These are phyloP conservation scores for Hanseniaspora singularis DNA, from an alignment of 805 yeast species.

Conservation along the genomic window DNA sequence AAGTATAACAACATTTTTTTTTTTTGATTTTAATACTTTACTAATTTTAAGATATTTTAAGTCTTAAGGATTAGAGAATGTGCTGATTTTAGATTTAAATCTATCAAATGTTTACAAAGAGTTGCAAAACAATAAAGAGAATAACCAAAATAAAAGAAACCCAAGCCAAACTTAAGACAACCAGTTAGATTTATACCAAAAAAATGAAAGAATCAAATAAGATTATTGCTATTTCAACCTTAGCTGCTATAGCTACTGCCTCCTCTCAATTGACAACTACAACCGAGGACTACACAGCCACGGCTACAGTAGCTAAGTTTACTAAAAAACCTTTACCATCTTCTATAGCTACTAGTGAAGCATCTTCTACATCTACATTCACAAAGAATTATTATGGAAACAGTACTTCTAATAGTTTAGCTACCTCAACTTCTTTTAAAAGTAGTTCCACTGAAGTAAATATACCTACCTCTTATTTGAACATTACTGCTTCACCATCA, in stretches of 20 bases:
- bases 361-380: too few species aligned
- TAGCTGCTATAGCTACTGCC: constrained; percentile 16
- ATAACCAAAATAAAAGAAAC: too few species aligned
- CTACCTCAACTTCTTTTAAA: background rate
- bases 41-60: too few species aligned
- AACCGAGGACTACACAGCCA: constrained; percentile 20
- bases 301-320: constrained; percentile 17
- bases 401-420: background rate
- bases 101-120: too few species aligned
- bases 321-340: constrained; percentile 16
- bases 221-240: constrained; percentile 3
- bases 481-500: background rate
- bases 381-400: constrained; percentile 12
- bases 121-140: too few species aligned
- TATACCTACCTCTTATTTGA: background rate
- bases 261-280: constrained; percentile 19
- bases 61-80: too few species aligned
- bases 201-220: constrained; percentile 1
- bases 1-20: too few species aligned
- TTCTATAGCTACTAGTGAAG: background rate
- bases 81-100: too few species aligned
- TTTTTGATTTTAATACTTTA: too few species aligned
- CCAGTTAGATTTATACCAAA: too few species aligned
- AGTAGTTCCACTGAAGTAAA: background rate
- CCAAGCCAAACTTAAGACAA: too few species aligned